Evolutionary conservation across 345 rosid genomes (phyloP).

Genomic region (Populus tremula): DNA sequence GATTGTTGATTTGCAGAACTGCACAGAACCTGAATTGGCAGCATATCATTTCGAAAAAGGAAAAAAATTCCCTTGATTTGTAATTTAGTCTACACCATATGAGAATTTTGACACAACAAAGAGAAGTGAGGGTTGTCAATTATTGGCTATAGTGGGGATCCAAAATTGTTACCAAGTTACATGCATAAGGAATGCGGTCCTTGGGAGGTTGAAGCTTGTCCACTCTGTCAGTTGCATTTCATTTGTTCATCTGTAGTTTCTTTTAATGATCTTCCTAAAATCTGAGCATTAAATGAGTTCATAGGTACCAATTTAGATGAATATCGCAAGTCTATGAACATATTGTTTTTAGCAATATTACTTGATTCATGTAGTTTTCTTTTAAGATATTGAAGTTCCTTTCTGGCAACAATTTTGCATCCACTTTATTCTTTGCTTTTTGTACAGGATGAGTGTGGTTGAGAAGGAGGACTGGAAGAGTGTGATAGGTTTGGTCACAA

Average conservation of each 20-base stretch:
- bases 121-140: neutral
- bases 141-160: neutral
- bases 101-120: neutral
- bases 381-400: neutral
- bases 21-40: neutral
- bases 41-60: too few species aligned
- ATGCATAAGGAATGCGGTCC: neutral
- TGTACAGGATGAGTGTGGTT: slow-evolving; percentile 69
- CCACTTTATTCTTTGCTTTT: neutral
- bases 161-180: neutral
- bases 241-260: neutral
- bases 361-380: neutral
- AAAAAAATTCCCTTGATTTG: neutral
- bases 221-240: neutral
- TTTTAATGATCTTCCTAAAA: neutral
- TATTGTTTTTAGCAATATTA: neutral
- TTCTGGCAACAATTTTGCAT: neutral
- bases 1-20: neutral
- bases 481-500: slow-evolving; percentile 61
- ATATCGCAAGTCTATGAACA: neutral
- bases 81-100: neutral
- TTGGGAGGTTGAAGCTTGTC: neutral
- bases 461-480: slow-evolving; percentile 88
- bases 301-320: neutral
- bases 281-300: neutral